Base-by-base conservation (phyloP, 2,329 filamentous ascomycete species). In the Hypoxylon sp. region DNA sequence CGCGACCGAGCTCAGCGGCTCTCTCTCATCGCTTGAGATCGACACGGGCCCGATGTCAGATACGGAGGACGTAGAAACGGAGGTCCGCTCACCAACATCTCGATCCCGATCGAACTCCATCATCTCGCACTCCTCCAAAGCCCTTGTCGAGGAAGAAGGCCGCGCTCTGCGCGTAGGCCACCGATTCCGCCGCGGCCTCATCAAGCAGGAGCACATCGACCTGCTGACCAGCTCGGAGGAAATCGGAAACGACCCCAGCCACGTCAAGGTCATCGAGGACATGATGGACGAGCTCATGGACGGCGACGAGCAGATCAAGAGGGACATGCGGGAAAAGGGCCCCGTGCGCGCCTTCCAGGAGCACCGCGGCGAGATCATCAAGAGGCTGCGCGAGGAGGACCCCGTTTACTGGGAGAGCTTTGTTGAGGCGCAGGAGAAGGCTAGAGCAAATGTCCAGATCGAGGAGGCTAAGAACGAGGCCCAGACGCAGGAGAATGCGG, bases 381-480 rank as follows among this genome's bases (percentile, higher is more conserved):
- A 81, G 66, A 75, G 79, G 54, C 75, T 90, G 70, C 83, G 87
- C 17, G 87, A 87, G 4, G 85, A 86, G 29, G 92, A 93, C 70
- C 88, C 89, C 0, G 87, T 89, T 68, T 85, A 91, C 77, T 88
- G 92, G 86, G 85, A 86, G 54, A 80, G 81, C 6, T 88, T 94
- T 75, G 84, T 86, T 24, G 88, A 91, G 78, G 82, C 85, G 39
- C 88, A 90, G 79, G 81, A 87, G 74, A 88, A 88, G 79, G 86
- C 87, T 5, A 80, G 83, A 62, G 85, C 84, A 10, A 89, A 89
- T 72, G 82, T 86, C 19, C 80, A 79, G 56, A 72, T 79, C 46
- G 65, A 65, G 44, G 65, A 65, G 44, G 72, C 70, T 6, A 64
- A 73, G 29, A 72, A 65, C 37, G 71, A 58, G 2, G 17, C 62